Conservation (phyloP, 1,284 basidiomycete genomes). For the Farysia itapuensis region DNA sequence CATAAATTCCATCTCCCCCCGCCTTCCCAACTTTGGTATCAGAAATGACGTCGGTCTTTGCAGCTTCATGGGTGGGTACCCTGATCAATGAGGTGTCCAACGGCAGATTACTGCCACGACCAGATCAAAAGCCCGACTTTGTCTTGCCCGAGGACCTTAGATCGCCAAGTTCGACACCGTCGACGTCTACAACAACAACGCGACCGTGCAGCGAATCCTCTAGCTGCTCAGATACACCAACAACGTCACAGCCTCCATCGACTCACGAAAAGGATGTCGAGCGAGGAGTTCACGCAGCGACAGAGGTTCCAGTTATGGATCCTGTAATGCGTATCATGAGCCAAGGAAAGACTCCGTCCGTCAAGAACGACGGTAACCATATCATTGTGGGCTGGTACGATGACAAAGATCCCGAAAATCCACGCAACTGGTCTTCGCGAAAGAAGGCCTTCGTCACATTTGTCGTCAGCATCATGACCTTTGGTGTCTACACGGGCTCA, state of each 20-base stretch:
- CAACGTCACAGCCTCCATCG: background rate
- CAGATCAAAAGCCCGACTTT: constrained; percentile 13
- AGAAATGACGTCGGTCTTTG: constrained; percentile 11
- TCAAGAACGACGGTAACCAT: constrained; percentile 3
- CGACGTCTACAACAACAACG: constrained; percentile 1
- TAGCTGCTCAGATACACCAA: background rate
- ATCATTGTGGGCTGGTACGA: constrained; percentile 62
- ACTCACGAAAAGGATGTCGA: constrained; percentile 1
- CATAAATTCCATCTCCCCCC: no score
- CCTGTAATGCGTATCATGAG: constrained; percentile 2
- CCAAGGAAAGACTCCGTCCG: background rate
- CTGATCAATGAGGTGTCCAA: constrained; percentile 17
- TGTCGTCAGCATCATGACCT: constrained; percentile 15
- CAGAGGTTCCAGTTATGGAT: constrained; percentile 2
- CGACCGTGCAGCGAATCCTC: background rate
- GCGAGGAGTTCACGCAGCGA: background rate
- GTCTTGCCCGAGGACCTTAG: constrained; percentile 4
- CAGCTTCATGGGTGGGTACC: constrained; percentile 21
- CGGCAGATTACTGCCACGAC: constrained; percentile 9
- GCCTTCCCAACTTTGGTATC: no score
- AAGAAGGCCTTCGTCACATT: constrained; percentile 34
- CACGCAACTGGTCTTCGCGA: constrained; percentile 25
- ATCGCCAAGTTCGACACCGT: background rate
- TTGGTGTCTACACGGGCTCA: constrained; percentile 38
- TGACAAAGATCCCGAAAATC: constrained; percentile 31